Conservation (phyloP, 2,329 filamentous ascomycete species). For the Rutstroemia sp. region DNA sequence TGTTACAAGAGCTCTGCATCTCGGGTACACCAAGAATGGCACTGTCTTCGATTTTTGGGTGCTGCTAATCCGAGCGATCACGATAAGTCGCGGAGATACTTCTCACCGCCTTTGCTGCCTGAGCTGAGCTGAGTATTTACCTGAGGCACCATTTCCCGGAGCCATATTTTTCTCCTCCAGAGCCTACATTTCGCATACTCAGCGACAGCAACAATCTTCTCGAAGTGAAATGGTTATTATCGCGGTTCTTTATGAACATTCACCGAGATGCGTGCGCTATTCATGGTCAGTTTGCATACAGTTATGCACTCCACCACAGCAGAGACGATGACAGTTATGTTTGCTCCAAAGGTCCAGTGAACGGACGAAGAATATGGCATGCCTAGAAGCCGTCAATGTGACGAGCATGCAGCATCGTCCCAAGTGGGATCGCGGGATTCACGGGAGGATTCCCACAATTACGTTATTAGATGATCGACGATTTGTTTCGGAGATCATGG, state of each 20-base stretch:
- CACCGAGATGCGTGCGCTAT: too few relatives aligned
- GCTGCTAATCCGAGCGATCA: neutral
- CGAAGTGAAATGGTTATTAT: too few relatives aligned
- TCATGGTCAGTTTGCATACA: too few relatives aligned
- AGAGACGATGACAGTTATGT: neutral
- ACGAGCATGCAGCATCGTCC: neutral
- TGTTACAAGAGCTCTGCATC: slow-evolving; percentile 3
- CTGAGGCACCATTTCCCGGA: too few relatives aligned
- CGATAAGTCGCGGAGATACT: neutral
- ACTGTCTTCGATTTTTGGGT: neutral
- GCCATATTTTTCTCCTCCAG: too few relatives aligned
- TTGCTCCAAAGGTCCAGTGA: neutral
- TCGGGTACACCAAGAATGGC: slow-evolving; percentile 1
- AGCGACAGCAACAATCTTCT: too few relatives aligned
- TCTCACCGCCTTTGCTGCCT: neutral
- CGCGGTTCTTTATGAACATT: too few relatives aligned
- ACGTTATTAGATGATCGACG: neutral
- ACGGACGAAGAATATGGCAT: neutral
- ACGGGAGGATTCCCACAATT: neutral
- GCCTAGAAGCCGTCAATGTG: neutral
- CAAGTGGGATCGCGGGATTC: neutral
- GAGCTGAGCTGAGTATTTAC: neutral
- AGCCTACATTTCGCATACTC: too few relatives aligned
- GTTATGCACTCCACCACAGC: too few relatives aligned
- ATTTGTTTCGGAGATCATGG: slow-evolving; percentile 4